Base-by-base conservation (phyloP, 169 alveolate genomes). In the Eimeria tenella region DNA sequence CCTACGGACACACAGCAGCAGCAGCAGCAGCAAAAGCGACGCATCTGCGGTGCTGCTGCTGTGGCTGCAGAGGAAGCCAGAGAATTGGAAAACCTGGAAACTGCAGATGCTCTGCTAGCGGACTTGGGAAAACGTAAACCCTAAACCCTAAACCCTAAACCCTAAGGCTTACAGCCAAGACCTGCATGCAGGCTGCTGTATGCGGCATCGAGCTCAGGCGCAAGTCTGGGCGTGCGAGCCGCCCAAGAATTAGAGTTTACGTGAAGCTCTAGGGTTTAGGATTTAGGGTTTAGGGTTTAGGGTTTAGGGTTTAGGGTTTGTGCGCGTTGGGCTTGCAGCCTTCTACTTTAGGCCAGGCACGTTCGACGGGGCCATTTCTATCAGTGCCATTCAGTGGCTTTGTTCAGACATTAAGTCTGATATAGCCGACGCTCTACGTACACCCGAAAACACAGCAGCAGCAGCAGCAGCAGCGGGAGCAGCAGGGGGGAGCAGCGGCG, bases 351-450 rank as follows among this genome's bases (percentile, higher is more conserved):
- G 98, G 65, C 98, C 99, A 17, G 99, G 99, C 50, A 96, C 96
- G 19, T 98, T 98, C 94, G 99, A 98, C 96, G 99, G 98, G 56
- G 99, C 99, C 10, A 97, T 98, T 56, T 95, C 98, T 81, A 97
- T 98, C 9, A 98, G 99, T 21, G 99, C 98, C 19, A 88, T 98
- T 4, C 98, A 98, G 95, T 98, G 99, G 99, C 95, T 98, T 23
- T 98, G 99, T 68, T 97, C 97, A 71, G 99, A 99, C 42, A 98
- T 97, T 94, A 63, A 62, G 86, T 55, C 83, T 1, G 84, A 55
- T 9, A 4, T n/a, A 7, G 50, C 17, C 73, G 21, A 10, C 53
- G 68, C 89, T 19, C 2, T 58, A 10, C 19, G 21, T 58, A 58
- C 68, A 58, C 68, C 21, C 68, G 68, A 17, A 58, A 17, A 10